Base-by-base conservation (phyloP, 2,329 filamentous ascomycete genomes). In the Rachicladosporium sp. region DNA sequence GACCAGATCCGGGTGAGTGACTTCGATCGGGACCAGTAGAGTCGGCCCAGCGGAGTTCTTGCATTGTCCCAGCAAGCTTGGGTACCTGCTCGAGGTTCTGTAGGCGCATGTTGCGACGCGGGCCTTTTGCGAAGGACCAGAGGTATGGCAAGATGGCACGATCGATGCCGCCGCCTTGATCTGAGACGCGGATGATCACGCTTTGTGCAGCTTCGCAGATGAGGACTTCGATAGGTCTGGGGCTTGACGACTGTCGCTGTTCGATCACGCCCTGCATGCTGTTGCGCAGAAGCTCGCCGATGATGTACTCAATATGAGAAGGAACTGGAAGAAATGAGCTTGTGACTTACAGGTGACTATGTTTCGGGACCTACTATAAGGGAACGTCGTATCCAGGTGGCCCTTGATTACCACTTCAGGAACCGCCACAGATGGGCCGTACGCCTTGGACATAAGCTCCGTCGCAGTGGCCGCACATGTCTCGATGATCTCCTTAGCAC, bases 71-170 rank as follows among this genome's bases (percentile, higher is more conserved):
- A 9, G 89, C 84, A 72, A 98, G 82, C 44, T 84, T 82, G 3
- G 91, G 91, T 2, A 98, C 89, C 47, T 81, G 78, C 8, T 76
- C 76, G 6, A 98, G 72, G 57, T 95, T 96, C 51, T 84, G 70
- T n/a, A 96, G 71, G 3, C 86, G 77, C 44, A 77, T 74, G 48
- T 80, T 71, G 43, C 78, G 82, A 29, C 85, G 77, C 2, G 88
- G 86, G 0, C 89, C 89, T 63, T 96, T 96, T 62, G 80, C 87
- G 59, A 98, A 98, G 19, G 87, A 93, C 91, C 93, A 98, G 4
- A 98, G 71, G 57, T 93, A 82, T 0, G 89, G 88, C 13, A 95
- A 67, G 43, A 89, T 76, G 33, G 91, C 84, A 36, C 79, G 76
- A 1, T 87, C 80, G 39, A 98, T 85, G 29, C 93, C 91, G 45